Base-by-base conservation (phyloP, 345 rosid species). In the Carallia brachiata region DNA sequence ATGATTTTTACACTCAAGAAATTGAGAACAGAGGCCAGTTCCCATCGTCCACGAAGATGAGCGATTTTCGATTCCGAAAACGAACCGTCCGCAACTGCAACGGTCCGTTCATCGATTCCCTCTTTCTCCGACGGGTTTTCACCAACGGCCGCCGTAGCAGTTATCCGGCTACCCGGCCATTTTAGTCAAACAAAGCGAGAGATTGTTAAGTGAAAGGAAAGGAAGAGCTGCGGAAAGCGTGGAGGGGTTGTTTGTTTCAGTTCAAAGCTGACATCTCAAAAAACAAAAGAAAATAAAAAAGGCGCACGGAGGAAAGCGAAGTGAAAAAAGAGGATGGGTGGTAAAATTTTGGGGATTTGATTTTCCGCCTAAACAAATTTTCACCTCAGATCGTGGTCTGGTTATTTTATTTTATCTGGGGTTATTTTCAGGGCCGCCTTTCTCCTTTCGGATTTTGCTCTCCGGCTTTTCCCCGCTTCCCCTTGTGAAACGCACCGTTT, bases 21-120 rank as follows among this genome's bases (percentile, higher is more conserved):
- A 77, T 89, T 91, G 69, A 93, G 90, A 77, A 89, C 92, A 15
- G 92, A 91, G 36, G 98, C 98, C 34, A 93, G 90, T 72, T 93
- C 97, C 98, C 98, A 93, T 56, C 87, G 83, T 59, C 82, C 80
- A 52, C 98, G 97, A 66, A 93, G 76, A 77, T 67, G 61, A 28
- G 73, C 72, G 40, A 89, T 87, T 63, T 83, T 85, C 8, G 77
- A 59, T 7, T 82, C 71, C 6, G 65, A n/a, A 5, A 76, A 66
- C 4, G 82, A 34, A 39, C 27, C 63, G 31, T 65, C 62, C 30
- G 39, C 47, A 30, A 40, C 59, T 48, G 32, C 36, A 8, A 28
- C 55, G 2, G 19, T n/a, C 27, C 61, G 17, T 16, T 67, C 72
- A 7, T 16, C 69, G 44, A 6, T 12, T 66, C 65, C 66, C 36